Evolutionary conservation across 805 yeast genomes (phyloP).

Genomic region (Zygosaccharomyces pseudorouxii): DNA sequence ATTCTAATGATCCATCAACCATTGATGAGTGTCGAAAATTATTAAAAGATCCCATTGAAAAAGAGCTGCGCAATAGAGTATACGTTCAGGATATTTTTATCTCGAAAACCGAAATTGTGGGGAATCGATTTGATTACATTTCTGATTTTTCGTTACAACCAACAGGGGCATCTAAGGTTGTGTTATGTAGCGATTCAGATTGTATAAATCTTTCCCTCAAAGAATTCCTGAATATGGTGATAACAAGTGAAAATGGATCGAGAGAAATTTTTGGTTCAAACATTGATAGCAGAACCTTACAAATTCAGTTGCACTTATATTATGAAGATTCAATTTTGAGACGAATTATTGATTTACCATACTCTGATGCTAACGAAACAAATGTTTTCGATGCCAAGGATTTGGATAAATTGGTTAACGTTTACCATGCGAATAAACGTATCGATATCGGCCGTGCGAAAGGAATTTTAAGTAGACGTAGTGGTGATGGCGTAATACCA

Average conservation of each 20-base stretch:
- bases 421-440: background rate
- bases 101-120: constrained; percentile 35
- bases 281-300: constrained; percentile 17
- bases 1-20: constrained; percentile 38
- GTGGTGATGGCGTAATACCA: background rate
- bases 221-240: constrained; percentile 18
- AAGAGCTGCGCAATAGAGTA: constrained; percentile 44
- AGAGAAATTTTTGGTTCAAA: background rate
- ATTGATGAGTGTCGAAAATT: constrained; percentile 35
- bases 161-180: constrained; percentile 52
- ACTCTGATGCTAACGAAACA: background rate
- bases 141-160: constrained; percentile 51
- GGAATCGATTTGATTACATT: constrained; percentile 39
- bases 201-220: constrained; percentile 34
- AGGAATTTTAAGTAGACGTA: background rate
- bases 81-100: constrained; percentile 30
- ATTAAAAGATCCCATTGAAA: constrained; percentile 34
- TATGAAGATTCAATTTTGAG: constrained; percentile 47
- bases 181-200: constrained; percentile 35
- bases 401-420: constrained; percentile 1
- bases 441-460: background rate
- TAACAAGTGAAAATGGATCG: background rate
- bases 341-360: background rate
- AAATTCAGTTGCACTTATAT: constrained; percentile 43
- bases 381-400: background rate